Conservation (phyloP, 2,329 filamentous ascomycete species). For the Penicillium digitatum region DNA sequence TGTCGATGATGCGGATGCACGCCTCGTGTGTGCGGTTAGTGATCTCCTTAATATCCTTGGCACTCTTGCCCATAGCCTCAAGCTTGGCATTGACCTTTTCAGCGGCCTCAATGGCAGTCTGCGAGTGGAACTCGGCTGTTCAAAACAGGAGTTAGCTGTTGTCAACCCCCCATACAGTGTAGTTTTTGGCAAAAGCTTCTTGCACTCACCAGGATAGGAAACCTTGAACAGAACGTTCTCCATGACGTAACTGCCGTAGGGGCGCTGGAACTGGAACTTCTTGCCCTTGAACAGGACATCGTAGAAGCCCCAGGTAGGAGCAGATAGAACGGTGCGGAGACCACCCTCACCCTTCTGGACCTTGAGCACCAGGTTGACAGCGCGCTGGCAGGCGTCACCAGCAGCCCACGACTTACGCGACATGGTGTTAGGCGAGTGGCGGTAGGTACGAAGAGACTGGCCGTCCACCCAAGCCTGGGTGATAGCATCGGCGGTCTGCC, state of each 20-base stretch:
- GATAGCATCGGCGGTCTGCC: constrained; percentile 90
- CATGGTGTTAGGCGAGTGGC: constrained; percentile 98
- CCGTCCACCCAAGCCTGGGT: constrained; percentile 98
- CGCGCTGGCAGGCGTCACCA: constrained; percentile 93
- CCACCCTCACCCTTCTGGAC: constrained; percentile 88
- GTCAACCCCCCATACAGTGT: neutral
- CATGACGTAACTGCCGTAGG: constrained; percentile 98
- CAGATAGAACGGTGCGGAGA: constrained; percentile 86
- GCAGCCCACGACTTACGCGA: constrained; percentile 98
- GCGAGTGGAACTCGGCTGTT: constrained; percentile 90
- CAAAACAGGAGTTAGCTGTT: constrained; percentile 10
- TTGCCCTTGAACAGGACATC: constrained; percentile 96
- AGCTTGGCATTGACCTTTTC: constrained; percentile 83
- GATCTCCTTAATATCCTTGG: constrained; percentile 87
- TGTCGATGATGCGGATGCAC: constrained; percentile 98
- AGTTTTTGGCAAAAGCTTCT: too few species aligned
- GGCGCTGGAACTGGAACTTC: constrained; percentile 91
- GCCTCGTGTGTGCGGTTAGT: constrained; percentile 97
- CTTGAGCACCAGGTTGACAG: constrained; percentile 86
- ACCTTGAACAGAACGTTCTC: constrained; percentile 99
- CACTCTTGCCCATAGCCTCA: constrained; percentile 78
- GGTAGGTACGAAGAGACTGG: constrained; percentile 92
- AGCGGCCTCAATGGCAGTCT: constrained; percentile 94
- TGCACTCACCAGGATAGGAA: constrained; percentile 76
- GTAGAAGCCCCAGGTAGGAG: constrained; percentile 96